Conservation (phyloP, 768 basidiomycete genomes). For the Lyophyllum shimeji region DNA sequence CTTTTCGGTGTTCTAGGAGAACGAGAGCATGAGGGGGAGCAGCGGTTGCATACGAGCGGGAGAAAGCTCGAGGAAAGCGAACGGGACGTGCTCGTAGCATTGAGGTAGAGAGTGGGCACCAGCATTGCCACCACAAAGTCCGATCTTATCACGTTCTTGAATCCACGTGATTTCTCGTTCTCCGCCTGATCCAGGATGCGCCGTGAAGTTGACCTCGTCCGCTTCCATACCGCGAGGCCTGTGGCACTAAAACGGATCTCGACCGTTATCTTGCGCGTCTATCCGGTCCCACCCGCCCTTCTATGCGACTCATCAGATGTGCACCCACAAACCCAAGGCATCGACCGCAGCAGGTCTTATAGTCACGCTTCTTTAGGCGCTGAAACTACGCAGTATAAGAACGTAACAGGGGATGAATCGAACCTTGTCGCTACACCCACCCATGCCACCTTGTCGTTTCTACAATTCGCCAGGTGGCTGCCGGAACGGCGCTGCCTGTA, state of each 20-base stretch:
- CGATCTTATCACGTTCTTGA: constrained; percentile 13
- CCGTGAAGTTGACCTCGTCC: too few species aligned
- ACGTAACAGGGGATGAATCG: neutral
- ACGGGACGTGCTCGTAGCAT: constrained; percentile 20
- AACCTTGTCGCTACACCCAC: constrained; percentile 4
- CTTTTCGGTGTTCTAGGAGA: constrained; percentile 85
- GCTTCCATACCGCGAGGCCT: too few species aligned
- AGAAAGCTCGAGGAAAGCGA: constrained; percentile 12
- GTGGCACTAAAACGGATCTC: too few species aligned
- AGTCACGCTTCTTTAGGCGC: constrained; percentile 12
- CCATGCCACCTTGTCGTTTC: constrained; percentile 35
- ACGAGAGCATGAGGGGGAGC: constrained; percentile 75
- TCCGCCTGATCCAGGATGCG: too few species aligned
- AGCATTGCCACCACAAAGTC: constrained; percentile 16
- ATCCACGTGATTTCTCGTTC: neutral
- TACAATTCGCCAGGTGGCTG: constrained; percentile 46
- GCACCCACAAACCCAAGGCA: neutral
- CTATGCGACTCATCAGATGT: neutral
- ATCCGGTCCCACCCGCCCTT: too few species aligned
- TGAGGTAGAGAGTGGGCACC: neutral
- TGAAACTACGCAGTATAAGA: constrained; percentile 1
- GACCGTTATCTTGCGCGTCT: too few species aligned
- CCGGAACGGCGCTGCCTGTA: constrained; percentile 39
- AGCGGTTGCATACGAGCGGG: constrained; percentile 58
- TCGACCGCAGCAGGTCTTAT: too few species aligned